Evolutionary conservation across 228 moss, liverwort and hornwort genomes (phyloP), one percentile per base, ranked within the genome.

Genomic region (Sphagnum fallax): DNA sequence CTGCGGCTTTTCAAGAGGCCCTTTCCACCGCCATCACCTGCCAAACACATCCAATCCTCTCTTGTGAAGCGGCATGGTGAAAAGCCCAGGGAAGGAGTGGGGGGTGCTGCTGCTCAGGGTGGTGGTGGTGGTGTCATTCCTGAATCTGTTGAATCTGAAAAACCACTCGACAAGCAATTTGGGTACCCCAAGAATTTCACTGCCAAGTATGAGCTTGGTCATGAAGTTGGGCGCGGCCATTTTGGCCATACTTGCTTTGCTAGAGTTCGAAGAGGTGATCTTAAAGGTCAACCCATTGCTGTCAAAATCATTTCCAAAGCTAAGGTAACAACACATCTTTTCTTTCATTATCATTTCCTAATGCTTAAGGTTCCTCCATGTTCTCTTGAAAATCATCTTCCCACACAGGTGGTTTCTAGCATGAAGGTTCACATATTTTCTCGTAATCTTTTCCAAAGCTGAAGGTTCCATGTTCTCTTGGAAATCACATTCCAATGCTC

Each of bases 281-380:
- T 92, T 66, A 98, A 94, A 77, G 98, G 98, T 64, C 94, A 87
- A 70, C 94, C 98, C 13, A 92, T 94, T 49, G 98, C 94, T 63
- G 94, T 98, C 74, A 98, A 98, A 82, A 94, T 98, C 66, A 98
- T 98, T 72, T 98, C 94, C 4, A 94, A 98, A 74, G 98, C 92
- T 5, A 98, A 98, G 92, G 98, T 94, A 75, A 71, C 62, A 62
- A 5, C 58, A 16, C 18, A 12, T 51, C 60, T 8, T 8, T 55
- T 55, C 55, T 55, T 32, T 32, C 32, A 32, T 32, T 32, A 32
- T 32, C 32, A 13, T 6, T 6, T 12, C 48, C n/a, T 11, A 6
- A 4, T 49, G 6, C 14, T 6, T 5, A 18, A 7, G 7, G 13
- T 10, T 48, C 51, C 47, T 6, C 51, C 48, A 32, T 16, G 47